A percentile compares a stretch with the other conserved stretches of the same genome.
phyloP scores from a whole-genome alignment of 805 yeast species.

The Zygosaccharomyces gambellarensis region DNA sequence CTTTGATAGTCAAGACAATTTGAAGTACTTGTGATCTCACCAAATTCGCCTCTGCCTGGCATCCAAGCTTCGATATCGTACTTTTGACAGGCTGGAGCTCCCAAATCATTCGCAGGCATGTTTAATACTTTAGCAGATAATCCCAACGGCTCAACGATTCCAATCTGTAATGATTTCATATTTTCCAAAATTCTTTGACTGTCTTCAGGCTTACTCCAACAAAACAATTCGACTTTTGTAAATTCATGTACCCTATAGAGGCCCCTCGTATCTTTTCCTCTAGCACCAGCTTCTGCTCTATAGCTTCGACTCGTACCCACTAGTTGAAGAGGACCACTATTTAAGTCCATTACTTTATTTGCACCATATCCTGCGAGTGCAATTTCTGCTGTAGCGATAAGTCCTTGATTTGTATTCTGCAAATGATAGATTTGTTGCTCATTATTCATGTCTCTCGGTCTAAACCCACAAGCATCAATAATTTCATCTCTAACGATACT shows the following conservation, averaged over 20 bases:
- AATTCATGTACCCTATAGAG: conserved; percentile 94
- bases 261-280: conserved; percentile 90
- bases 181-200: conserved; percentile 53
- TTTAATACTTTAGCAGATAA: conserved; percentile 74
- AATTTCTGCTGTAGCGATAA: conserved; percentile 94
- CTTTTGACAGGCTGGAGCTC: conserved; percentile 88
- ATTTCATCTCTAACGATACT: conserved; percentile 74
- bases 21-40: conserved; percentile 86
- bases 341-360: conserved; percentile 41
- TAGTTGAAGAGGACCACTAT: conserved; percentile 49
- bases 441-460: conserved; percentile 82
- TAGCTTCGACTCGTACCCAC: conserved; percentile 85
- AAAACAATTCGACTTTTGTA: conserved; percentile 87
- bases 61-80: conserved; percentile 96
- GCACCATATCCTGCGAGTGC: conserved; percentile 79
- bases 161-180: conserved; percentile 59
- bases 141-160: conserved; percentile 62
- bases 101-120: conserved; percentile 88
- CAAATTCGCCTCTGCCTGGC: conserved; percentile 94
- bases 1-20: conserved; percentile 91
- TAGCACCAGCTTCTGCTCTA: conserved; percentile 95
- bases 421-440: conserved; percentile 81
- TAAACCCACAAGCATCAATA: conserved; percentile 87
- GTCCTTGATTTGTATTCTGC: conserved; percentile 49
- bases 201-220: conserved; percentile 51